A percentile compares a stretch with the other conserved stretches of the same genome.
Evolutionary conservation across 129 eudicot species (phyloP).

Genomic region (Helichrysum umbraculigerum): DNA sequence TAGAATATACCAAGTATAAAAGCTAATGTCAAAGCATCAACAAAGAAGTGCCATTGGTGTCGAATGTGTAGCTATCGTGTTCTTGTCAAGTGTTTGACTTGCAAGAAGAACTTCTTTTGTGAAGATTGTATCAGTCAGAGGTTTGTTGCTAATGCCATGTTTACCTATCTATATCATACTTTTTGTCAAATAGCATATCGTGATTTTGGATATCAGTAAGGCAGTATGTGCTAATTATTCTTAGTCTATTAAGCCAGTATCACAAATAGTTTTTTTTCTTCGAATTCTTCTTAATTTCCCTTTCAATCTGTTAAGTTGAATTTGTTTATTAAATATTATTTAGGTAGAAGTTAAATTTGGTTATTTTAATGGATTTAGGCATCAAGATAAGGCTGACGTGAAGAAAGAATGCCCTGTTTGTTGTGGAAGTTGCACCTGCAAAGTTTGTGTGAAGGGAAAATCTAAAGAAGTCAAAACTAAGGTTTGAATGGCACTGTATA

Average conservation of each 20-base stretch:
- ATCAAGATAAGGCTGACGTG: conserved; percentile 60
- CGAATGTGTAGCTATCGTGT: conserved; percentile 49
- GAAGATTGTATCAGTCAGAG: conserved; percentile 68
- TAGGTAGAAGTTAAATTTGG: not conserved
- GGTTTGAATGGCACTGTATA: conserved; percentile 38
- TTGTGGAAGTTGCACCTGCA: conserved; percentile 69
- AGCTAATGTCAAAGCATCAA: conserved; percentile 43
- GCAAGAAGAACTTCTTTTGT: conserved; percentile 78
- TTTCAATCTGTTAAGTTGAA: conserved; percentile 5
- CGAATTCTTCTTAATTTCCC: not conserved
- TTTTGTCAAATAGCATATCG: not conserved
- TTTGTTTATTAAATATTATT: not conserved
- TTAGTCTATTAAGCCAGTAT: not conserved
- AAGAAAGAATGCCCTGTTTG: conserved; percentile 77
- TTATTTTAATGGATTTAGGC: conserved; percentile 47
- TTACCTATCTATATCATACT: not conserved
- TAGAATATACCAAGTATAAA: conserved; percentile 46
- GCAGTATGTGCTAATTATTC: conserved; percentile 9
- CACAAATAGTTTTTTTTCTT: not conserved
- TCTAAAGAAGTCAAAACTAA: conserved; percentile 44
- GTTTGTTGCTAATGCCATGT: conserved; percentile 32
- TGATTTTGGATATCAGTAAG: not conserved
- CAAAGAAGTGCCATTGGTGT: conserved; percentile 95
- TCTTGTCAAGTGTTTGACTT: conserved; percentile 69
- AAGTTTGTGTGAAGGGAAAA: conserved; percentile 46